Base-by-base conservation (phyloP, 371 early-diverging fungal genomes). In the Mucor irregularis region DNA sequence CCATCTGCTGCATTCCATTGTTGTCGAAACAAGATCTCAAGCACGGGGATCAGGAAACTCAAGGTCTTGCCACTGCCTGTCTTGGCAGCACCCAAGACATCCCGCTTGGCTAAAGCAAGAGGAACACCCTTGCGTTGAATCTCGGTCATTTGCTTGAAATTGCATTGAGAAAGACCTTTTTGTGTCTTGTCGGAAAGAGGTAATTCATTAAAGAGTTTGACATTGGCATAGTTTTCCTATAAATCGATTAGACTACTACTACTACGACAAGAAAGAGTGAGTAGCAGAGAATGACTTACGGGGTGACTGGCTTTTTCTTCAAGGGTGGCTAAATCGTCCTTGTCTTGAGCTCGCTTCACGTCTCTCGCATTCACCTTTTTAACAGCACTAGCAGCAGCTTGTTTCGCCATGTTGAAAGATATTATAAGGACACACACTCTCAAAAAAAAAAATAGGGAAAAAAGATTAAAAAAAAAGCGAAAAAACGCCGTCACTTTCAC, bases 61-160 rank as follows among this genome's bases (percentile, higher is more conserved):
- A 99, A 78, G 0, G 99, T 99, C 72, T 99, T 99, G 35, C 99
- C 99, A 30, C 95, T 94, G n/a, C 99, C 99, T 0, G 99, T 99
- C 59, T 97, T 95, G 19, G 99, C 99, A 2, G 99, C 98, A 25
- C 98, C 99, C 29, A 99, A 82, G 11, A 99, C 86, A 75, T 98
- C 98, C 57, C 87, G 82, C 34, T 91, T 90, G 9, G 86, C 81
- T 43, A 99, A 76, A 9, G 94, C 85, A 43, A 89, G 66, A n/a
- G 98, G 96, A 35, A 99, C 74, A 0, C 97, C 88, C 58, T 89
- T 91, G 29, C 86, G 82, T 72, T 99, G 99, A 64, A 99, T 97
- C 35, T 97, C 98, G 3, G 99, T 99, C 87, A 97, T 88, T 69
- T 94, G 90, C 22, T 89, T 78, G 65, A 84, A 97, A 66, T 93